Evolutionary conservation across 371 early-diverging fungal species (phyloP).

Genomic region (Chytridium lagenaria): DNA sequence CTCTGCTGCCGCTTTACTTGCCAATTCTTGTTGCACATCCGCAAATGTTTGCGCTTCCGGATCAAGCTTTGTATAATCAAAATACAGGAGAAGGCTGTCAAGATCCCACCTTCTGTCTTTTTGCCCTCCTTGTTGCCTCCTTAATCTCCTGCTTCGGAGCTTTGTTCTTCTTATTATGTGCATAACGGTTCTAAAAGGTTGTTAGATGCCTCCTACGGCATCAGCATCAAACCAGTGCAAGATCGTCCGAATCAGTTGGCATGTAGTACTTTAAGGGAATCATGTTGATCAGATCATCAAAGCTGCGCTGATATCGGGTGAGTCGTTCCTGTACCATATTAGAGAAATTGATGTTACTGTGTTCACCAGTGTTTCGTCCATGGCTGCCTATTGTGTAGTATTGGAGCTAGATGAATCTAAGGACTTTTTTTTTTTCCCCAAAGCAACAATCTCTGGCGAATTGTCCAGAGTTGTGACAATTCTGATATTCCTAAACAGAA

Average conservation of each 20-base stretch:
- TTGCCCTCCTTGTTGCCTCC: constrained; percentile 77
- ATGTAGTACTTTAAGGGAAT: constrained; percentile 79
- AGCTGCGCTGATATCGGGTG: constrained; percentile 58
- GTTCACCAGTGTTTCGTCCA: too few relatives aligned
- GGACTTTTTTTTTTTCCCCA: too few relatives aligned
- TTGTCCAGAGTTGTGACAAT: too few relatives aligned
- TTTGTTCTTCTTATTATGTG: constrained; percentile 75
- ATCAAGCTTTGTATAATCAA: constrained; percentile 29
- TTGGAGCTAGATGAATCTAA: too few relatives aligned
- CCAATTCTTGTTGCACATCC: constrained; percentile 59
- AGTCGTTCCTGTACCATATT: constrained; percentile 74
- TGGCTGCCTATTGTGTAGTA: too few relatives aligned
- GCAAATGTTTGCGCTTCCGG: constrained; percentile 48
- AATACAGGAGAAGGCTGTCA: constrained; percentile 4
- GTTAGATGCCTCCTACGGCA: background rate
- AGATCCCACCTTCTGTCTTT: constrained; percentile 64
- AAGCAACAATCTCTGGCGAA: too few relatives aligned
- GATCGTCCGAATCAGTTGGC: constrained; percentile 57
- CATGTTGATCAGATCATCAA: constrained; percentile 69
- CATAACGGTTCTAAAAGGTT: constrained; percentile 54
- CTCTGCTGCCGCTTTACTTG: constrained; percentile 22
- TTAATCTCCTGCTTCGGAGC: constrained; percentile 79
- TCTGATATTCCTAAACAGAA: too few relatives aligned
- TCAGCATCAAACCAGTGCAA: background rate
- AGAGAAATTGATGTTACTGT: too few relatives aligned